Evolutionary conservation across 2,329 filamentous ascomycete species (phyloP), one percentile per base, ranked within the genome.

Genomic region (Dryadomyces quercivorus): DNA sequence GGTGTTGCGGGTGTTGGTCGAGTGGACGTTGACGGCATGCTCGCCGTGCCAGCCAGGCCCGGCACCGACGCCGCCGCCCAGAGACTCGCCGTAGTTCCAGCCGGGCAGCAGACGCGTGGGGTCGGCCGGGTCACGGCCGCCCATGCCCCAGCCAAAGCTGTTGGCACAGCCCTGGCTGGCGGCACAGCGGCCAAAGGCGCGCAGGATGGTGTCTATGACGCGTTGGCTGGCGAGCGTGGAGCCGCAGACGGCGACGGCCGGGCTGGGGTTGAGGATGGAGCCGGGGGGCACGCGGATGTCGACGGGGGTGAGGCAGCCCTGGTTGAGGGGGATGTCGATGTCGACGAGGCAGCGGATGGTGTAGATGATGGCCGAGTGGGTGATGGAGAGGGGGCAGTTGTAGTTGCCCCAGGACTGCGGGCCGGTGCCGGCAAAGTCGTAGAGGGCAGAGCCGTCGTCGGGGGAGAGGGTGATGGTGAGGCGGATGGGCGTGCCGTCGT

Each of bases 271-370:
- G 1, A 70, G 61, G 20, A 70, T 56, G 1, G 60, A 62, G 5
- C 63, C 62, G n/a, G 56, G 52, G 3, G 68, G 68, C 0, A 67
- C 59, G 6, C 56, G 53, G 31, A 70, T 63, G 12, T 63, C 58
- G 13, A 69, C 63, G 0, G 69, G 68, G 0, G 59, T 50, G 8
- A 71, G 59, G 43, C 67, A 69, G n/a, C 69, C 69, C 55, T 71
- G 61, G 56, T 71, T 70, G 1, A 71, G 59, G 1, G 69, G 69
- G 3, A 71, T 69, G 18, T 70, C 67, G 0, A 60, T n/a, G 20
- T 62, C 59, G 15, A 70, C 61, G 1, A 71, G 59, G 38, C 66
- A 67, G 2, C 69, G 63, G 6, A 71, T 59, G 16, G 60, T 61
- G 56, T 70, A 71, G 55, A 71, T 68, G 42, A 69, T 64, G 18